phyloP scores from a whole-genome alignment of 2,329 filamentous ascomycete genomes.

The Ophiostoma tasmaniense region DNA sequence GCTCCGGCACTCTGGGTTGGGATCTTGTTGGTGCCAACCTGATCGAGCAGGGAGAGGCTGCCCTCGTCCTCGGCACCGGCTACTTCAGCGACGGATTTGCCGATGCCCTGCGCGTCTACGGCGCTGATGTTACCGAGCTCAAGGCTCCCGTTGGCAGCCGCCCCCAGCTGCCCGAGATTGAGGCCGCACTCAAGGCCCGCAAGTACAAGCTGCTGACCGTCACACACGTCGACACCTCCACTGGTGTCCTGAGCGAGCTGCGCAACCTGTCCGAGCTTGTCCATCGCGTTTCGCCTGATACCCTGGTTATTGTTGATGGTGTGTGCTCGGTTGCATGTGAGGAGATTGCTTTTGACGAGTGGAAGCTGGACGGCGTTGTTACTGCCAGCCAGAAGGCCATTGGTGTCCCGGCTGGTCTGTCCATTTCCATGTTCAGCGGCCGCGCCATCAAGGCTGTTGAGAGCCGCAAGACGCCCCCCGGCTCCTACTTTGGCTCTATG shows the following conservation, averaged over 20 bases:
- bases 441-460: conserved; percentile 76
- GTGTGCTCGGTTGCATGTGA: conserved; percentile 96
- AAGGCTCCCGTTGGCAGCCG: conserved; percentile 82
- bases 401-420: conserved; percentile 86
- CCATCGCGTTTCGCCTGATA: conserved; percentile 79
- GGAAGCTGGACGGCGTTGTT: conserved; percentile 85
- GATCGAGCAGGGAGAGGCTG: conserved; percentile 80
- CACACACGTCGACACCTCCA: conserved; percentile 96
- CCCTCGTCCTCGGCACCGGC: conserved; percentile 85
- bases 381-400: conserved; percentile 97
- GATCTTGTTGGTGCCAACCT: conserved; percentile 93
- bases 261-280: conserved; percentile 76
- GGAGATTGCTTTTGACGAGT: conserved; percentile 92
- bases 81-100: conserved; percentile 97
- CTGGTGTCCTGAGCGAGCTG: conserved; percentile 87
- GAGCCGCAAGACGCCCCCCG: conserved; percentile 69
- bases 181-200: conserved; percentile 80
- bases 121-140: conserved; percentile 80
- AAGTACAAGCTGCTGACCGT: conserved; percentile 91
- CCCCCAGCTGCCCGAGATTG: conserved; percentile 78
- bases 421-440: conserved; percentile 87
- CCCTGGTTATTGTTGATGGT: conserved; percentile 84
- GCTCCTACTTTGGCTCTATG: conserved; percentile 90
- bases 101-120: conserved; percentile 85
- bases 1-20: conserved; percentile 94